Evolutionary conservation across 2,329 filamentous ascomycete species (phyloP).

Genomic region (Nemania sp.): DNA sequence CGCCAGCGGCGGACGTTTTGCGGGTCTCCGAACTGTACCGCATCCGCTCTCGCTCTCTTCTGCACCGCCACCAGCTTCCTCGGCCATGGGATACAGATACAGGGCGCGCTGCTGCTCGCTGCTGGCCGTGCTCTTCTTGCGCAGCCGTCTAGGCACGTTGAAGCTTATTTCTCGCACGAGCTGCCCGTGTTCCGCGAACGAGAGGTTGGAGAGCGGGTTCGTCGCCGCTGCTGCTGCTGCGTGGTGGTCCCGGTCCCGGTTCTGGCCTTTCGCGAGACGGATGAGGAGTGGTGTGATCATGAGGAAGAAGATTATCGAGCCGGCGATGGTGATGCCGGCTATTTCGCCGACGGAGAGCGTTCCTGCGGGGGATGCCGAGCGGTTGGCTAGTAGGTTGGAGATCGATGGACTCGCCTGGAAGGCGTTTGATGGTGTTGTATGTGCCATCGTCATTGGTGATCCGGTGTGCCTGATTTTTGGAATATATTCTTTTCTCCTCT

Average conservation of each 20-base stretch:
- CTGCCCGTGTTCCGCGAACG: slow-evolving; percentile 15
- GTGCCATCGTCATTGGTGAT: neutral
- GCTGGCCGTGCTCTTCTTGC: slow-evolving; percentile 31
- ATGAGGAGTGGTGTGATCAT: slow-evolving; percentile 49
- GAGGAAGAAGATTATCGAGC: slow-evolving; percentile 52
- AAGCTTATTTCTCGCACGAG: slow-evolving; percentile 2
- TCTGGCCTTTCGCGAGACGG: slow-evolving; percentile 42
- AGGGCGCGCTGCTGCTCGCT: slow-evolving; percentile 13
- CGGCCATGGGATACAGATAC: too few species aligned
- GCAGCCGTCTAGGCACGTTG: slow-evolving; percentile 26
- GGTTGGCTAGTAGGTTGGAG: neutral
- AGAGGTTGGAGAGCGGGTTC: slow-evolving; percentile 9
- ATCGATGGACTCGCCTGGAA: neutral
- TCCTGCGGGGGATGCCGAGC: neutral
- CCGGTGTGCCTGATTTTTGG: neutral
- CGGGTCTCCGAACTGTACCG: too few species aligned
- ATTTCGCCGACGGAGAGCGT: slow-evolving; percentile 41
- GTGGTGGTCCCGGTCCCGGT: slow-evolving; percentile 30
- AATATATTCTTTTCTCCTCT: neutral
- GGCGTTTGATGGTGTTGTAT: neutral
- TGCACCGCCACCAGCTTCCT: slow-evolving; percentile 2
- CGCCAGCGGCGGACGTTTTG: too few species aligned
- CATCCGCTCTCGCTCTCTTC: neutral
- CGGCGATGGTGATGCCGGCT: slow-evolving; percentile 52
- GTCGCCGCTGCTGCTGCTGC: too few species aligned